Base-by-base conservation (phyloP, 2,329 filamentous ascomycete species). In the Pseudogymnoascus sp. region DNA sequence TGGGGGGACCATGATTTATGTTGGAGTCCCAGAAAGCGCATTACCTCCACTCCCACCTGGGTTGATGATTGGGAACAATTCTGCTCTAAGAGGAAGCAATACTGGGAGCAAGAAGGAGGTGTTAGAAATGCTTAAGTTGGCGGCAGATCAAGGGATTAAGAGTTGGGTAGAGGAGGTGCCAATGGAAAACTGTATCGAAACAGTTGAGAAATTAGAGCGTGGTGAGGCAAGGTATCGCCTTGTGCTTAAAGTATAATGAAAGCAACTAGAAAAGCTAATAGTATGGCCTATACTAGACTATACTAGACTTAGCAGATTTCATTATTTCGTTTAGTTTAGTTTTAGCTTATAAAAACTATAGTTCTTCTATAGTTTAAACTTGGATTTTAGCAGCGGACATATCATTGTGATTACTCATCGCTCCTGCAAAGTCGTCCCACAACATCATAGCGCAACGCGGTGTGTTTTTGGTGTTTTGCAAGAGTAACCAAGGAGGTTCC, bases 61-160 rank as follows among this genome's bases (percentile, higher is more conserved):
- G 13, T 15, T 37, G 33, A 37, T 37, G 11, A 37, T 15, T 37
- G 33, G 33, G 33, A 37, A 37, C 33, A 37, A 37, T 37, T 37
- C 13, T 6, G 33, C 33, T 37, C 80, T 81, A 59, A 75, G 77
- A 13, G 79, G 77, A 7, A 86, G 81, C 65, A 85, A 88, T 69
- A 77, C 89, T 40, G 86, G 86, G 1, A 85, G 80, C 65, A 80
- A 85, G 44, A 79, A 81, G 62, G 84, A 87, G 75, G 81, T 82
- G 72, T 68, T 84, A 61, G 77, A 75, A 21, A 86, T 87, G 83
- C 71, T 87, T 72, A 78, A 83, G 74, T 70, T 86, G 65, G 83
- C 83, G 2, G 81, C 80, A 10, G 82, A 86, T 67, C 84, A 82
- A 75, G 77, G 78, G 7, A 68, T 85, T 11, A 76, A 77, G 67